Base-by-base conservation (phyloP, 352 stramenopile genomes). In the Saprolegnia diclina region DNA sequence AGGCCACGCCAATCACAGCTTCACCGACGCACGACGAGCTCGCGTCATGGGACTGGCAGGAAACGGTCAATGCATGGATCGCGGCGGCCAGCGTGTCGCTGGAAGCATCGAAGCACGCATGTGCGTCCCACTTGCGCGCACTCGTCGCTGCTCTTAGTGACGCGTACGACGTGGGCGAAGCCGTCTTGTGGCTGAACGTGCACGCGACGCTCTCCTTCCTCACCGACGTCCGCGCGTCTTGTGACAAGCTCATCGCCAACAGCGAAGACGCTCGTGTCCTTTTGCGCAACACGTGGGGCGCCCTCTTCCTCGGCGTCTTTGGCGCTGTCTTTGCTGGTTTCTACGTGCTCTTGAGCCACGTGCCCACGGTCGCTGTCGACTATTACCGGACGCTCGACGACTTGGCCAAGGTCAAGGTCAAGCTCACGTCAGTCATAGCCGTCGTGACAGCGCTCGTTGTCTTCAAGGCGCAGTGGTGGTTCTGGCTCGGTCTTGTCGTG, bases 351-450 rank as follows among this genome's bases (percentile, higher is more conserved):
- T 57, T 69, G 0, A 72, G 65, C 21, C 72, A 72, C 0, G 42
- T 81, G 0, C 78, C 78, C 0, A 63, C 71, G 38, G 65, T 78
- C 26, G 54, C 76, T 13, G 65, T 71, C 32, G 40, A 69, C 26
- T 73, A 76, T 38, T 75, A 73, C 40, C 52, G 42, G 9, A 79
- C 71, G 24, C 71, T 81, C 32, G 78, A 83, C 64, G 78, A 80
- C 24, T 57, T 81, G 48, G 77, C 77, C 46, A 73, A 75, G 48
- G 77, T 75, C 18, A 75, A 83, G 69, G 64, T 82, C 71, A 81
- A 81, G 66, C 73, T 80, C 44, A 68, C 77, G 32, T 45, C 55
- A 0, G 67, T 71, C n/a, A 57, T 79, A 5, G 53, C 77, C 14
- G 6, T 73, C 6, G 22, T 63, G 10, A 65, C 75, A 14, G 29